Percentiles rank a stretch among this genome's conserved stretches.
Evolutionary conservation across 371 early-diverging fungal genomes (phyloP).

Genomic region (Cokeromyces recurvatus): DNA sequence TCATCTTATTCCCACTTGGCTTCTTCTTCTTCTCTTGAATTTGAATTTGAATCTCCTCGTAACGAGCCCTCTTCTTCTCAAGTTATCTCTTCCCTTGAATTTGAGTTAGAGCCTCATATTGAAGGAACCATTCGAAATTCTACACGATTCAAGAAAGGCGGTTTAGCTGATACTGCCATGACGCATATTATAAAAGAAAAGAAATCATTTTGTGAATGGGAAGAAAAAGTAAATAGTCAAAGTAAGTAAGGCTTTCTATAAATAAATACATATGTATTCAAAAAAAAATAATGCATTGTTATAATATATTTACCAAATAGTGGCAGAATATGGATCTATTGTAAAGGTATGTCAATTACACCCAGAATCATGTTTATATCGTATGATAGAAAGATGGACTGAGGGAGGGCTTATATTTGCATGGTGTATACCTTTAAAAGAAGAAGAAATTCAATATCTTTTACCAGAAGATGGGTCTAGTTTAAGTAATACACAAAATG

Average conservation of each 20-base stretch:
- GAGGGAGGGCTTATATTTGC: slow-evolving; percentile 14
- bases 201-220: slow-evolving; percentile 3
- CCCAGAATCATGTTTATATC: slow-evolving; percentile 1
- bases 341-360: slow-evolving; percentile 5
- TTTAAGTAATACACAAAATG: background rate
- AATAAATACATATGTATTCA: background rate
- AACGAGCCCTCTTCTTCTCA: too few relatives aligned
- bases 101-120: too few relatives aligned
- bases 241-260: slow-evolving; percentile 1
- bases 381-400: slow-evolving; percentile 12
- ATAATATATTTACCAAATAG: too few relatives aligned
- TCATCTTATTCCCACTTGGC: too few relatives aligned
- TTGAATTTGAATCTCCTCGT: too few relatives aligned
- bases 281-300: too few relatives aligned
- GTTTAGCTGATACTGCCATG: too few relatives aligned
- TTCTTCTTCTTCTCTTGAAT: too few relatives aligned
- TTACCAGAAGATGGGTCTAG: background rate
- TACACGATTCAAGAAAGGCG: too few relatives aligned
- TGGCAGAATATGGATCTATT: slow-evolving; percentile 12
- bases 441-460: slow-evolving; percentile 1
- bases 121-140: too few relatives aligned
- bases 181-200: background rate
- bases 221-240: slow-evolving; percentile 1
- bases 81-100: too few relatives aligned
- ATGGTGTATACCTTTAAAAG: slow-evolving; percentile 12